Evolutionary conservation across 2,329 filamentous ascomycete species (phyloP).

Genomic region (Aspergillus luchuensis): DNA sequence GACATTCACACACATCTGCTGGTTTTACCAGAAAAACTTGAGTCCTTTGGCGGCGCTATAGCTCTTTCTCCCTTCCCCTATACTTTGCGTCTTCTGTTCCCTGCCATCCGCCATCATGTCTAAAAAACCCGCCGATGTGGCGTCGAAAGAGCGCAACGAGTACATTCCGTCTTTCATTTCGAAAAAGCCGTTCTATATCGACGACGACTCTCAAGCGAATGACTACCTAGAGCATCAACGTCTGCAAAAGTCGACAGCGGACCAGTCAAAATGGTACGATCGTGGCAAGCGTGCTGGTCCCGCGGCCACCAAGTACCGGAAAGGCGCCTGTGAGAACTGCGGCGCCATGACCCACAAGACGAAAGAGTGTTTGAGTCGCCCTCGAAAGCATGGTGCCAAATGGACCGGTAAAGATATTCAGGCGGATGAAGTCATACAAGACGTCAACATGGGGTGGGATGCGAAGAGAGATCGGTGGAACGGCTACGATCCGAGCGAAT

Average conservation of each 20-base stretch:
- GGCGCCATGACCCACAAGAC: slow-evolving; percentile 95
- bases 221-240: slow-evolving; percentile 98
- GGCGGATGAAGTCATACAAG: slow-evolving; percentile 83
- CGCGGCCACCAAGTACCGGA: slow-evolving; percentile 93
- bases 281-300: slow-evolving; percentile 81
- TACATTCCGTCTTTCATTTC: slow-evolving; percentile 99
- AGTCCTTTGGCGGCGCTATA: neutral
- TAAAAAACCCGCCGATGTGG: slow-evolving; percentile 55
- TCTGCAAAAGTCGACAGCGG: slow-evolving; percentile 68
- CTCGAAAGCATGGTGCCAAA: slow-evolving; percentile 83
- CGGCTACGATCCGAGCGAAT: slow-evolving; percentile 90
- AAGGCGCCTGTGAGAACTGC: slow-evolving; percentile 98
- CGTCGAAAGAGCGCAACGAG: slow-evolving; percentile 86
- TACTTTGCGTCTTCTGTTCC: neutral
- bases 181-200: slow-evolving; percentile 94
- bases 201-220: slow-evolving; percentile 70
- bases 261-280: slow-evolving; percentile 86
- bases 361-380: slow-evolving; percentile 88
- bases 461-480: slow-evolving; percentile 98
- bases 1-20: neutral
- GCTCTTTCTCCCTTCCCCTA: slow-evolving; percentile 4
- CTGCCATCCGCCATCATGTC: slow-evolving; percentile 27
- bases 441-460: slow-evolving; percentile 89
- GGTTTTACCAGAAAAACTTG: neutral
- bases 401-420: slow-evolving; percentile 94